Evolutionary conservation across 1,284 basidiomycete species (phyloP).

Genomic region (Ganoderma boninense): DNA sequence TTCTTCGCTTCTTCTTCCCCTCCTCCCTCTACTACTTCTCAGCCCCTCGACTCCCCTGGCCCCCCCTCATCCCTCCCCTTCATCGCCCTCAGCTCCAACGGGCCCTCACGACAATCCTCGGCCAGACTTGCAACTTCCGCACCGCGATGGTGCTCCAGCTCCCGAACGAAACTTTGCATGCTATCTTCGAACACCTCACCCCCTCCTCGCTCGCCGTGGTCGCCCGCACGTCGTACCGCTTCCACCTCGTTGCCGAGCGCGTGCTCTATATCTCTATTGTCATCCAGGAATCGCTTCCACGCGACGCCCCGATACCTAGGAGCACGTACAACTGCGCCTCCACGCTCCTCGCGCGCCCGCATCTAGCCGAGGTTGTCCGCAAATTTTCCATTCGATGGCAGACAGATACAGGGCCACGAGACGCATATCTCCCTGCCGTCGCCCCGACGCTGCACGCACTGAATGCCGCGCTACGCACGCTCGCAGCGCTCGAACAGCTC

Average conservation of each 20-base stretch:
- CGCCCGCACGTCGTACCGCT: slow-evolving; percentile 55
- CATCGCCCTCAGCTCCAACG: background rate
- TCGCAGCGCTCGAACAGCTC: slow-evolving; percentile 58
- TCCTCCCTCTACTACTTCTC: slow-evolving; percentile 3
- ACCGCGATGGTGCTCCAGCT: slow-evolving; percentile 41
- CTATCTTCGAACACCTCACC: slow-evolving; percentile 57
- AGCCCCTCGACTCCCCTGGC: background rate
- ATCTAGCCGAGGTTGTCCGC: slow-evolving; percentile 55
- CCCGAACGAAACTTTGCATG: slow-evolving; percentile 66
- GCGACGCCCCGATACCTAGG: slow-evolving; percentile 49
- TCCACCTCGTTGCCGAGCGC: slow-evolving; percentile 64
- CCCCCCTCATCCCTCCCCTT: slow-evolving; percentile 4
- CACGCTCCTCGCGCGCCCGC: slow-evolving; percentile 54
- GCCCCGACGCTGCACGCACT: slow-evolving; percentile 34
- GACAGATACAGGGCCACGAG: slow-evolving; percentile 41
- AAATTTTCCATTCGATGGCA: slow-evolving; percentile 65
- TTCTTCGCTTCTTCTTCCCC: slow-evolving; percentile 8
- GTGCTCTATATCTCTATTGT: slow-evolving; percentile 61
- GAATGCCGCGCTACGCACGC: slow-evolving; percentile 48
- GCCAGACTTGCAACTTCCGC: slow-evolving; percentile 8
- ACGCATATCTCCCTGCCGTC: slow-evolving; percentile 37
- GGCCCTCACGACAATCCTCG: background rate
- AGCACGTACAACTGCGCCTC: slow-evolving; percentile 59
- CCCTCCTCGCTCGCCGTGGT: slow-evolving; percentile 50
- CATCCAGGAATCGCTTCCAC: slow-evolving; percentile 57